Percentiles rank a stretch among this genome's conserved stretches.
These are phyloP conservation scores for Hypholoma sublateritium DNA, from an alignment of 768 basidiomycete species.

Conservation along the genomic window DNA sequence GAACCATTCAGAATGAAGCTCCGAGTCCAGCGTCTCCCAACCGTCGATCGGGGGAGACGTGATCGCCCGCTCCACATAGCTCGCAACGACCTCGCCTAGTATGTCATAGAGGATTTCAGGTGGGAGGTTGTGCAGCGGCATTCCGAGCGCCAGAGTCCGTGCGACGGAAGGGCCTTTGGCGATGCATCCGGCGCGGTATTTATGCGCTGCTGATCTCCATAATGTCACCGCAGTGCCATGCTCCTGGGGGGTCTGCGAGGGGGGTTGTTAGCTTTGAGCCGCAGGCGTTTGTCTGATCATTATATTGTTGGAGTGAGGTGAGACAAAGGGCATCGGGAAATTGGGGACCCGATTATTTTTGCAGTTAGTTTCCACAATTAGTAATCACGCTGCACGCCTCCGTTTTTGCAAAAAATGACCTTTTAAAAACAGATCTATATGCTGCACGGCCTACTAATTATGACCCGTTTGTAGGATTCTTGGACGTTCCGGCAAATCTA, in stretches of 20 bases:
- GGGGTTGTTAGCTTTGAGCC: not conserved
- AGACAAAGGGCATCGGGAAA: not conserved
- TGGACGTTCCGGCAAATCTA: no score
- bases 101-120: conserved; percentile 7
- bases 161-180: not conserved
- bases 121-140: conserved; percentile 1
- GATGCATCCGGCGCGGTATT: not conserved
- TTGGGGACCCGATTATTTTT: no score
- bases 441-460: no score
- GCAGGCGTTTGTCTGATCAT: not conserved
- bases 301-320: not conserved
- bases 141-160: not conserved
- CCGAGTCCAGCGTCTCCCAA: not conserved
- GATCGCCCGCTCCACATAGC: conserved; percentile 9
- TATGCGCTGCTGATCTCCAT: not conserved
- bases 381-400: no score
- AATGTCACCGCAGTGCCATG: not conserved
- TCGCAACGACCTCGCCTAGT: conserved; percentile 5
- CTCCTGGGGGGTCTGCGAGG: not conserved
- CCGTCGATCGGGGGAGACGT: conserved; percentile 4
- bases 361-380: no score
- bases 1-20: conserved; percentile 4
- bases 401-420: no score
- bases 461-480: no score
- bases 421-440: no score